Base-by-base conservation (phyloP, 2,329 filamentous ascomycete genomes). In the Chalaropsis thielavioides region DNA sequence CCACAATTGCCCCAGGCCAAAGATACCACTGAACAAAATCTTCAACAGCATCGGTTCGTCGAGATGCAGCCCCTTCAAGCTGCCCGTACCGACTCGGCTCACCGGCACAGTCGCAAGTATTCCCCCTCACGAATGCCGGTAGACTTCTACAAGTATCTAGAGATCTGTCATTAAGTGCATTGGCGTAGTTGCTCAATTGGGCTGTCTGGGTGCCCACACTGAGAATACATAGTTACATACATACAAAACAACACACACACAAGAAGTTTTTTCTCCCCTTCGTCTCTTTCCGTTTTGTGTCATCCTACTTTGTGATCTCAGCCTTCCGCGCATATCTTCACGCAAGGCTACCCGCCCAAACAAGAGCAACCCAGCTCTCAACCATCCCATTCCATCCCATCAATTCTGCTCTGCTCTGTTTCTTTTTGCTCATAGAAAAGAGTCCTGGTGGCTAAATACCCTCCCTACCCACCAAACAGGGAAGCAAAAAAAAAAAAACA, bases 181-280 rank as follows among this genome's bases (percentile, higher is more conserved):
- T 58, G 54, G 24, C 7, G 54, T 58, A 58, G 54, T 58, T 35
- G 31, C 31, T 58, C 54, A 38, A 38, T 58, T 11, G 27, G 17
- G 27, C 54, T 58, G 27, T 31, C 54, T 58, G 54, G 24, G 54
- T 58, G 54, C 17, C 54, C 27, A 58, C 54, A 17, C n/a, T 46
- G 43, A 58, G 31, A n/a, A 58, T 58, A 61, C 58, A 41, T 61
- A 61, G 35, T 41, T 8, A 61, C 56, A 60, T 60, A 40, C 13
- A 15, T 3, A 56, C 24, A 56, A 13, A 56, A 15, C 15, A 4
- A 38, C 35, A 38, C 35, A 38, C 54, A 15, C 54, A 22, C 10
- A 58, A 58, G 27, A 58, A 58, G 54, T 58, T 54, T 65, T 56
- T 64, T 64, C 41, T 41, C 27, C 19, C 49, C 27, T 63, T 27